Evolutionary conservation across 2,329 filamentous ascomycete species (phyloP).

Genomic region (Pezizomycotina sp.): DNA sequence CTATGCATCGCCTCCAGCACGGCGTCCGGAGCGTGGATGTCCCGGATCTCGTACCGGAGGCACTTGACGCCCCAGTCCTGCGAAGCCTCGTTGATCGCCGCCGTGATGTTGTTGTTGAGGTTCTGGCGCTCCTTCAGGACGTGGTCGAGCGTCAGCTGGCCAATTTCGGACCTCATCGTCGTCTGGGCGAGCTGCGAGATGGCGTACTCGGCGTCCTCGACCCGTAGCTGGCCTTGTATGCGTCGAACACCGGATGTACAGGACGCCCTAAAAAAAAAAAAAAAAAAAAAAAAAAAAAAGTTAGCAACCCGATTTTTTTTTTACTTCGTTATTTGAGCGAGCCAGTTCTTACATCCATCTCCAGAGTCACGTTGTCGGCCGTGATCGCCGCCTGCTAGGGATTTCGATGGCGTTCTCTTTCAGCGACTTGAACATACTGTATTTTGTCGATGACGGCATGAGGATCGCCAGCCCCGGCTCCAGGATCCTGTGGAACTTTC

Average conservation of each 20-base stretch:
- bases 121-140: conserved; percentile 93
- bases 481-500: conserved; percentile 84
- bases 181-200: conserved; percentile 96
- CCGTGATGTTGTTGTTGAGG: conserved; percentile 96
- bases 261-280: conserved; percentile 53
- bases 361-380: conserved; percentile 92
- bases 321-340: not conserved
- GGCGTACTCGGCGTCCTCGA: conserved; percentile 96
- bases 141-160: conserved; percentile 88
- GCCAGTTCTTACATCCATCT: conserved; percentile 47
- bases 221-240: conserved; percentile 98
- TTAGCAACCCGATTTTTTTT: not conserved
- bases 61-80: conserved; percentile 95
- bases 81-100: conserved; percentile 93
- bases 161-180: conserved; percentile 97
- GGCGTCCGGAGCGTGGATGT: conserved; percentile 86
- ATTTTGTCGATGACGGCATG: conserved; percentile 80
- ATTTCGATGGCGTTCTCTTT: conserved; percentile 97
- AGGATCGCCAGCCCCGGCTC: conserved; percentile 81
- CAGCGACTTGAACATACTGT: conserved; percentile 92
- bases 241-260: conserved; percentile 96
- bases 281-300: not conserved
- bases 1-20: conserved; percentile 97
- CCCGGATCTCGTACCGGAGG: conserved; percentile 90
- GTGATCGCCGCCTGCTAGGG: conserved; percentile 92